Conservation (phyloP, 2,329 filamentous ascomycete species). For the Ophiostoma triangulosporum region DNA sequence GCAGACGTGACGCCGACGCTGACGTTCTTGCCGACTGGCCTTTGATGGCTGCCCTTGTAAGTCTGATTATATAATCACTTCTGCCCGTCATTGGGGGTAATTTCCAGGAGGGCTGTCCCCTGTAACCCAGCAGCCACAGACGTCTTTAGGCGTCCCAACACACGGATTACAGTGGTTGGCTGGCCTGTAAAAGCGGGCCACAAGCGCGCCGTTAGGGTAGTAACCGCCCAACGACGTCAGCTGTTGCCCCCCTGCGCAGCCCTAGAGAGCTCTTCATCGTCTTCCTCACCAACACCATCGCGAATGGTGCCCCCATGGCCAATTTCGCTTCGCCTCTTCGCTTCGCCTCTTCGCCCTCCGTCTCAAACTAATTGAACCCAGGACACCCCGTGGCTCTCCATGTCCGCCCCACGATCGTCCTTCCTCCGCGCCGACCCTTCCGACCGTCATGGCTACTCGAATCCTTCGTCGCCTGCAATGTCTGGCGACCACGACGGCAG, state of each 20-base stretch:
- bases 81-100: not conserved
- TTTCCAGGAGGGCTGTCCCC: not conserved
- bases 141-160: not conserved
- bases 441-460: constrained; percentile 19
- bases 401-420: constrained; percentile 31
- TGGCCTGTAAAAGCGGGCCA: not conserved
- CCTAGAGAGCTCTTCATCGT: not conserved
- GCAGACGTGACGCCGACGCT: no score
- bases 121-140: not conserved
- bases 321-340: not conserved
- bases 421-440: constrained; percentile 16
- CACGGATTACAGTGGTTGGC: not conserved
- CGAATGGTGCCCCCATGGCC: not conserved
- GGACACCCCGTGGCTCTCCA: constrained; percentile 41
- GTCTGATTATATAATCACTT: not conserved
- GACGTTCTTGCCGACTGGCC: no score
- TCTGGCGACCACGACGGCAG: constrained; percentile 3
- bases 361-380: constrained; percentile 14
- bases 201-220: not conserved
- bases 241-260: not conserved
- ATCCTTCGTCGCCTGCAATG: constrained; percentile 9
- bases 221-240: constrained; percentile 8
- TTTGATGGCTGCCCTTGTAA: constrained; percentile 11
- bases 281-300: not conserved
- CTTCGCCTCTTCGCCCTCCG: not conserved